Base-by-base conservation (phyloP, 2,329 filamentous ascomycete genomes). In the Incumbomyces lentus region DNA sequence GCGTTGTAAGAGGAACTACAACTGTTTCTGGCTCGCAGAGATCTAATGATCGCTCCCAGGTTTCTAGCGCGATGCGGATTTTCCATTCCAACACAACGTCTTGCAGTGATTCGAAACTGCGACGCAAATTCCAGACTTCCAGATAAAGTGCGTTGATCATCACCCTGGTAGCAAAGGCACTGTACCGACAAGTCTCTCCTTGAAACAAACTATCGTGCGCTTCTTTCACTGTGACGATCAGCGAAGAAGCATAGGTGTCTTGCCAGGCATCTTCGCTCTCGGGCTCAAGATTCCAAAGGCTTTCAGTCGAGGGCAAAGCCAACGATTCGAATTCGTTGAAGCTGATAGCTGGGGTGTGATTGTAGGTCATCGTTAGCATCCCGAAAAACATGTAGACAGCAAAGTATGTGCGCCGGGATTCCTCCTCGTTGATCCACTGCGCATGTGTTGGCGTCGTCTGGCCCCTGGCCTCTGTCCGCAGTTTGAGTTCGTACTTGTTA, bases 331-430 rank as follows among this genome's bases (percentile, higher is more conserved):
- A 95, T 65, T 96, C 92, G 64, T 95, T 95, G 73, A 95, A 95
- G 67, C 86, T 89, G 71, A 98, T 95, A 29, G 89, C 90, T 11
- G 92, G 92, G 1, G 90, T 96, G 68, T 96, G 92, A 64, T 96
- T 96, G 75, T 93, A 98, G 0, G 90, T 93, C 66, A 98, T 67
- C 1, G 92, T 96, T 58, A 96, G 70, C 59, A 96, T 76, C 47
- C 92, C 92, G 61, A 96, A 96, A 77, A 96, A 96, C 66, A 96
- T 95, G 71, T 96, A 98, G 50, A 96, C 92, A 1, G 92, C 90
- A 60, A 94, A 98, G 69, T 96, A 98, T 1, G 92, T 96, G 51
- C 92, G 86, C 49, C 90, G 81, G 65, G 92, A 95, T 42, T 90
- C 88, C 67, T 98, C 92, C 60, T 98, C 92, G 59, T 94, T 88